These are phyloP conservation scores for Alternaria novae-zelandiae DNA, from an alignment of 2,329 filamentous ascomycete genomes.

Conservation along the genomic window DNA sequence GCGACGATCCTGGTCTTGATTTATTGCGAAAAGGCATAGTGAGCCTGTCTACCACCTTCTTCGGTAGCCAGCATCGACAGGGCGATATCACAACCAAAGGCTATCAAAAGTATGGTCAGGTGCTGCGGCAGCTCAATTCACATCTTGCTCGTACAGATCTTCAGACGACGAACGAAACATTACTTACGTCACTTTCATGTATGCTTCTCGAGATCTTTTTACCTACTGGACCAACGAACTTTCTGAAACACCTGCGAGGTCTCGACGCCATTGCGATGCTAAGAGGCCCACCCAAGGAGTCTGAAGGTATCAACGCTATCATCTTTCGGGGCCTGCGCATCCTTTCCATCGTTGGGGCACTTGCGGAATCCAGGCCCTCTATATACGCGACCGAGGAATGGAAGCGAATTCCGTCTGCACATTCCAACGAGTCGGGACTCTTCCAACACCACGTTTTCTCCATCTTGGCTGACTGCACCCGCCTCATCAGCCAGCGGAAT, in stretches of 20 bases:
- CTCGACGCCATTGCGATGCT: conserved; percentile 35
- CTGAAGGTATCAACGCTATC: conserved; percentile 9
- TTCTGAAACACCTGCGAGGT: conserved; percentile 36
- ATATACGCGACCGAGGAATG: conserved; percentile 32
- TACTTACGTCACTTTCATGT: conserved; percentile 33
- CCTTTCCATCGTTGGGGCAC: conserved; percentile 31
- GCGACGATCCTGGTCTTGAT: conserved; percentile 17
- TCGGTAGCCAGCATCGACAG: conserved; percentile 33
- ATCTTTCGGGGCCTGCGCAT: conserved; percentile 30
- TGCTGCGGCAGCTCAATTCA: conserved; percentile 29
- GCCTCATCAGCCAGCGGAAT: conserved; percentile 22
- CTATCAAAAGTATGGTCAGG: conserved; percentile 32
- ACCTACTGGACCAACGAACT: conserved; percentile 34
- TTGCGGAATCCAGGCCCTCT: conserved; percentile 23
- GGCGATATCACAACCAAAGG: conserved; percentile 24
- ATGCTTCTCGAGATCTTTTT: conserved; percentile 38
- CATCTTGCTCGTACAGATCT: conserved; percentile 22
- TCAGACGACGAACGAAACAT: conserved; percentile 32
- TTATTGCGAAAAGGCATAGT: conserved; percentile 32
- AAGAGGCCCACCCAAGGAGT: conserved; percentile 27
- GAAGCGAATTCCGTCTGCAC: conserved; percentile 24
- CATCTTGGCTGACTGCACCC: conserved; percentile 34
- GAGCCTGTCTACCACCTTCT: conserved; percentile 34
- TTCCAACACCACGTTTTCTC: conserved; percentile 29
- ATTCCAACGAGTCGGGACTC: conserved; percentile 13